A percentile compares a stretch with the other conserved stretches of the same genome.
Evolutionary conservation across 495 filamentous ascomycete genomes (phyloP).

Genomic region (Trichoderma parareesei): DNA sequence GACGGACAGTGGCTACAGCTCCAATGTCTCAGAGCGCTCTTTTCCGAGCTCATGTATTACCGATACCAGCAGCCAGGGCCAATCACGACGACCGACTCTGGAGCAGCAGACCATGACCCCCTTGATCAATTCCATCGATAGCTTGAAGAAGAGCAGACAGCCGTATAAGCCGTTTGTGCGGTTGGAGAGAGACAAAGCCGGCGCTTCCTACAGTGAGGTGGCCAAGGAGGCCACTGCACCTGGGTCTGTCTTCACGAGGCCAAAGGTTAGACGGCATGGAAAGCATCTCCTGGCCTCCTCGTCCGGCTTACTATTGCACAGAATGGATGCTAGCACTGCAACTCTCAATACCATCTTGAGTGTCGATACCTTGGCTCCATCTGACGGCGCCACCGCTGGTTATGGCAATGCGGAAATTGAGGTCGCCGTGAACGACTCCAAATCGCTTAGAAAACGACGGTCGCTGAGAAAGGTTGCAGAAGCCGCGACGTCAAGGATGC

Average conservation of each 20-base stretch:
- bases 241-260: neutral
- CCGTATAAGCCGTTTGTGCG: neutral
- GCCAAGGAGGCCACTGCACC: neutral
- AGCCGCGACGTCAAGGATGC: neutral
- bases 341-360: conserved; percentile 2
- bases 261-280: neutral
- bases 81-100: neutral
- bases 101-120: neutral
- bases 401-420: neutral
- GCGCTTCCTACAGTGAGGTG: neutral
- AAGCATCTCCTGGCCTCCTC: neutral
- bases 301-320: neutral
- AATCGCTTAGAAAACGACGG: neutral
- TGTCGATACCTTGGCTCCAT: neutral
- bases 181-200: neutral
- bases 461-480: neutral
- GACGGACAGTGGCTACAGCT: conserved; percentile 51
- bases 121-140: neutral
- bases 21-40: conserved; percentile 34
- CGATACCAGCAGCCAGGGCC: neutral
- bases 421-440: neutral
- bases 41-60: neutral
- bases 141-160: neutral
- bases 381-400: neutral
- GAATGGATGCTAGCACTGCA: neutral